Base-by-base conservation (phyloP, 169 alveolate species). In the Plasmodium relictum region DNA sequence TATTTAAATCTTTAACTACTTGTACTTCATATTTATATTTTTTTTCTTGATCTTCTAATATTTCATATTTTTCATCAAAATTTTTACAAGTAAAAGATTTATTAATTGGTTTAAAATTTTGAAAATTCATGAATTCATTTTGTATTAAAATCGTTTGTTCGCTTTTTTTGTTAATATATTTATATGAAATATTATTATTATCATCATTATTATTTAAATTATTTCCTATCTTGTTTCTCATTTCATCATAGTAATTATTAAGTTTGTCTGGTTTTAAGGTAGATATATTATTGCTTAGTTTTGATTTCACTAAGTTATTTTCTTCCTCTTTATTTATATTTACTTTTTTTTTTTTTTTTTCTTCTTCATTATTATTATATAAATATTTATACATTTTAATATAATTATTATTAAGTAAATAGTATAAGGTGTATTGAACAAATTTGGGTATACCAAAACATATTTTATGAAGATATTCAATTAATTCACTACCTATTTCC, bases 391-490 rank as follows among this genome's bases (percentile, higher is more conserved):
- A 71, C 8, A 71, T 31, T 50, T 48, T 48, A 3, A 92, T 76
- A 20, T 89, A 85, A 16, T 70, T 88, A 70, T 88, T 92, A 41
- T 71, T 83, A 52, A 92, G 54, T 5, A 92, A 61, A 56, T 88
- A 92, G 56, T 76, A 88, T 41, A 92, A 52, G 18, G 95, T 92
- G 37, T 88, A 73, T 63, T 88, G 89, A 0, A 92, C 90, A 70
- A 88, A 92, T 44, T 92, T 89, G 0, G 95, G 95, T 18, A 92
- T 78, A 12, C 95, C 95, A 70, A 89, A 92, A 54, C 93, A 92
- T 0, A 88, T 86, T 41, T 92, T 74, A 31, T 92, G 68, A 6
- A 92, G 80, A 66, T 92, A 92, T 45, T 92, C 89, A 26, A 92
- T 89, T 12, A 92, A 52, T 63, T 87, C 87, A 22, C 48, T 74